Percentiles rank a stretch among this genome's conserved stretches.
Evolutionary conservation across 129 eudicot species (phyloP).

Genomic region (Cynara cardunculus): DNA sequence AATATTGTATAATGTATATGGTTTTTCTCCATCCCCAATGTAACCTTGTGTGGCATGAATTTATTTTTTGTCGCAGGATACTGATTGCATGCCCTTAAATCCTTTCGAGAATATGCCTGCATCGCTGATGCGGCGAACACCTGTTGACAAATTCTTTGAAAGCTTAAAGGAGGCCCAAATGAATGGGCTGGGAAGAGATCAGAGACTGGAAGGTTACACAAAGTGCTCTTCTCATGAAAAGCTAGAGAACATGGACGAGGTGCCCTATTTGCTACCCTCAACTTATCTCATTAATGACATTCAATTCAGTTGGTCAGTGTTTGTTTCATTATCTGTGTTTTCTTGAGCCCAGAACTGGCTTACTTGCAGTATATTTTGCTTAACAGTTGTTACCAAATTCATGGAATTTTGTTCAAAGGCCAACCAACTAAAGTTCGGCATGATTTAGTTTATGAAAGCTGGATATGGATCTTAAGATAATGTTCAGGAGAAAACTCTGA

Average conservation of each 20-base stretch:
- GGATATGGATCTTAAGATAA: no score
- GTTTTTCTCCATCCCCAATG: neutral
- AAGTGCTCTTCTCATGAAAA: slow-evolving; percentile 37
- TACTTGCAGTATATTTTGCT: neutral
- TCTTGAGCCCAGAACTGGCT: neutral
- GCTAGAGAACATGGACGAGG: slow-evolving; percentile 38
- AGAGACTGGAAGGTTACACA: slow-evolving; percentile 37
- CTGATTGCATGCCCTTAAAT: slow-evolving; percentile 91
- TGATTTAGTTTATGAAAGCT: no score
- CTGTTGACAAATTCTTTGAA: slow-evolving; percentile 54
- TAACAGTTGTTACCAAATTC: neutral
- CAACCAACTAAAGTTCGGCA: no score
- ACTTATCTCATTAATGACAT: slow-evolving; percentile 28
- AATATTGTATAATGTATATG: neutral
- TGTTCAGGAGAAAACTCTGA: no score
- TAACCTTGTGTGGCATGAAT: neutral
- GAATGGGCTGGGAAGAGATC: slow-evolving; percentile 43
- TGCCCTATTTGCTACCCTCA: slow-evolving; percentile 27
- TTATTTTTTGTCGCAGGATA: slow-evolving; percentile 54
- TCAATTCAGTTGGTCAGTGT: slow-evolving; percentile 27
- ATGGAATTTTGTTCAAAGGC: no score
- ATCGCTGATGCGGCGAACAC: slow-evolving; percentile 43
- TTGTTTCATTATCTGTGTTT: neutral
- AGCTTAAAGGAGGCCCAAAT: slow-evolving; percentile 51
- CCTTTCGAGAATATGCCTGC: slow-evolving; percentile 83